These are phyloP conservation scores for Wickerhamomyces strasburgensis DNA, from an alignment of 805 yeast genomes.

Conservation along the genomic window DNA sequence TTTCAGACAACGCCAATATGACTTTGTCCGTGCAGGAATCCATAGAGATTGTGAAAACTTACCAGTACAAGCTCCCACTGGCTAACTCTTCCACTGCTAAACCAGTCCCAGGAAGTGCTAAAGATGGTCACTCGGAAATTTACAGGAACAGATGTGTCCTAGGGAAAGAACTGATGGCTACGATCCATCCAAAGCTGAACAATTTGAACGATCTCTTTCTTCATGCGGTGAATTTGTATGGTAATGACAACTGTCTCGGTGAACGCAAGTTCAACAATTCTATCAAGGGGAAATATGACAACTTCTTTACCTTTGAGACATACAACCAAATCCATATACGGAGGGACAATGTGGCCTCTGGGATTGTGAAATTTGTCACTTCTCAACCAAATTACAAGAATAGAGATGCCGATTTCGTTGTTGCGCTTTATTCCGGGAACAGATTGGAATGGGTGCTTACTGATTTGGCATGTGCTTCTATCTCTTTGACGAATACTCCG, in stretches of 20 bases:
- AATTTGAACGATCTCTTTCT: conserved; percentile 4
- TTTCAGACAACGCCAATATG: background rate
- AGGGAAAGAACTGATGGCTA: background rate
- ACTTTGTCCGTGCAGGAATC: conserved; percentile 6
- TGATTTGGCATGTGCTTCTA: conserved; percentile 60
- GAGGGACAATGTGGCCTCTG: conserved; percentile 43
- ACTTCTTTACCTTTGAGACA: conserved; percentile 35
- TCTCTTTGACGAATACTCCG: conserved; percentile 46
- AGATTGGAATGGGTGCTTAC: conserved; percentile 61
- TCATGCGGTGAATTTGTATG: conserved; percentile 14
- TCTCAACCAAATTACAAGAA: conserved; percentile 1
- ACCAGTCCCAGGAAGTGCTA: conserved; percentile 6
- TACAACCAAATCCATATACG: conserved; percentile 36
- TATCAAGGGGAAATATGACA: conserved; percentile 31
- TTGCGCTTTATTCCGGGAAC: conserved; percentile 51
- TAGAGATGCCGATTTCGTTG: conserved; percentile 33
- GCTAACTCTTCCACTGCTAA: background rate
- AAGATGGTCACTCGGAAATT: conserved; percentile 7
- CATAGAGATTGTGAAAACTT: conserved; percentile 9
- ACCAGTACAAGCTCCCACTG: conserved; percentile 2
- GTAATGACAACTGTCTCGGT: conserved; percentile 32
- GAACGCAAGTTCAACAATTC: conserved; percentile 25
- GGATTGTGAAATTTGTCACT: conserved; percentile 29
- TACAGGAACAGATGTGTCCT: conserved; percentile 6
- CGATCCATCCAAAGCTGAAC: conserved; percentile 7